Evolutionary conservation across 2,329 filamentous ascomycete genomes (phyloP).

Genomic region (Cercospora canescens): DNA sequence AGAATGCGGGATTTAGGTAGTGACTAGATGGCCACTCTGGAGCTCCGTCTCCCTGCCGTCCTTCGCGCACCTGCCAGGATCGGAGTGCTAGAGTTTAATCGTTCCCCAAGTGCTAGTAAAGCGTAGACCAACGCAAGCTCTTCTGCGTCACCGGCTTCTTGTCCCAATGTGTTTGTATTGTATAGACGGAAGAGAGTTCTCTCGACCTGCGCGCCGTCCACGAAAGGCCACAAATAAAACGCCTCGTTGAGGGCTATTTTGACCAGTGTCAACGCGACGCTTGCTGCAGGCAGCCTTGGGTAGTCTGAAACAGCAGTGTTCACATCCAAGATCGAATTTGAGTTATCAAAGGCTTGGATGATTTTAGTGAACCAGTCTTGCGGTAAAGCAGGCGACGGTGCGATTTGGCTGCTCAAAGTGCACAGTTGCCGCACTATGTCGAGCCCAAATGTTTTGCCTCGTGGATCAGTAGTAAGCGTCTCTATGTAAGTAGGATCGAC

Average conservation of each 20-base stretch:
- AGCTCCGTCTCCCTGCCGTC: too few relatives aligned
- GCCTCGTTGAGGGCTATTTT: slow-evolving; percentile 19
- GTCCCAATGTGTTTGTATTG: slow-evolving; percentile 17
- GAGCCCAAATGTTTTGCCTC: slow-evolving; percentile 20
- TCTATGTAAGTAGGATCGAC: slow-evolving; percentile 4
- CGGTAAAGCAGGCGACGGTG: background rate
- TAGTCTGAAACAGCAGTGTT: background rate
- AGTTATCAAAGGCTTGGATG: slow-evolving; percentile 19
- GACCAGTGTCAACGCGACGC: slow-evolving; percentile 10
- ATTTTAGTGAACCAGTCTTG: slow-evolving; percentile 18
- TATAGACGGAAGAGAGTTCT: slow-evolving; percentile 19
- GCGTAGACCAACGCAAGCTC: slow-evolving; percentile 22
- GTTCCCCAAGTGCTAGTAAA: slow-evolving; percentile 20
- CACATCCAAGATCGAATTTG: slow-evolving; percentile 11
- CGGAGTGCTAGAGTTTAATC: slow-evolving; percentile 15
- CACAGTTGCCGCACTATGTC: slow-evolving; percentile 23
- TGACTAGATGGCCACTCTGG: too few relatives aligned
- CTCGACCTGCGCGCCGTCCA: slow-evolving; percentile 18
- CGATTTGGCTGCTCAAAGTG: slow-evolving; percentile 16
- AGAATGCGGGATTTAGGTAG: too few relatives aligned
- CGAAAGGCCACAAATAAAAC: slow-evolving; percentile 22
- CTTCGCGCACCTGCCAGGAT: slow-evolving; percentile 1
- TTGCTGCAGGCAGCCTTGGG: slow-evolving; percentile 16
- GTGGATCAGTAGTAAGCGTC: slow-evolving; percentile 22
- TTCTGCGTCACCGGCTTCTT: slow-evolving; percentile 20